These are phyloP conservation scores for Pichia norvegensis DNA, from an alignment of 1,139 yeast species.

Conservation along the genomic window DNA sequence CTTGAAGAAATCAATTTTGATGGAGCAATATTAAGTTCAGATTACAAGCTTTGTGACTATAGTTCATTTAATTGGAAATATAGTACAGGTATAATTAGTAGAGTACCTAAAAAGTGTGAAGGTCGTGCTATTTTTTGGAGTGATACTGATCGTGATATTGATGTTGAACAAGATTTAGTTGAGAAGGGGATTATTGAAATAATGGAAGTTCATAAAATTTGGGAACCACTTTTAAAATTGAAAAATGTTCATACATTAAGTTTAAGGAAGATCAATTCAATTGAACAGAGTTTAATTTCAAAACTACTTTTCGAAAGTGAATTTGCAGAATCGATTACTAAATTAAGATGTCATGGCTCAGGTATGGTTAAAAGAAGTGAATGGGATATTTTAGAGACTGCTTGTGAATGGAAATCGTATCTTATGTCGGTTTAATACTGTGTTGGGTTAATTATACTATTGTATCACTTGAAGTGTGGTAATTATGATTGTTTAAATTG, in stretches of 20 bases:
- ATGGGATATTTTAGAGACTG: slow-evolving; percentile 40
- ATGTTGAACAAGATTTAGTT: slow-evolving; percentile 16
- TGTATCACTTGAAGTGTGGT: background rate
- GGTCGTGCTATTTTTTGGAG: slow-evolving; percentile 22
- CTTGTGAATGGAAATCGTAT: slow-evolving; percentile 24
- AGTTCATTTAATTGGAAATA: slow-evolving; percentile 23
- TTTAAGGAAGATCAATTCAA: slow-evolving; percentile 46
- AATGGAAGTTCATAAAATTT: slow-evolving; percentile 20
- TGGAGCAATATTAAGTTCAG: slow-evolving; percentile 49
- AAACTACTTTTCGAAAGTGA: slow-evolving; percentile 22
- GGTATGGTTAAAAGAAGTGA: slow-evolving; percentile 50
- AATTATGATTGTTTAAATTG: background rate
- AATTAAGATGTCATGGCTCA: slow-evolving; percentile 42
- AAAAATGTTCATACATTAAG: slow-evolving; percentile 33
- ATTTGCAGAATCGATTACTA: slow-evolving; percentile 18
- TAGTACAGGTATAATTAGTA: slow-evolving; percentile 16
- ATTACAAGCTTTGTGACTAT: slow-evolving; percentile 41
- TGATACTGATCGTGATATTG: slow-evolving; percentile 23
- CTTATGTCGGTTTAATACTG: slow-evolving; percentile 1
- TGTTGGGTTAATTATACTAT: background rate
- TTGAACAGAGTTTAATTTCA: slow-evolving; percentile 35
- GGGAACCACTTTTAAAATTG: slow-evolving; percentile 34
- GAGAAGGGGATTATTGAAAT: slow-evolving; percentile 8
- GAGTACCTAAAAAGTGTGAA: slow-evolving; percentile 4
- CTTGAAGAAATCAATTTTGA: slow-evolving; percentile 43